Evolutionary conservation across 345 rosid species (phyloP).

Genomic region (Limnanthes douglasii): DNA sequence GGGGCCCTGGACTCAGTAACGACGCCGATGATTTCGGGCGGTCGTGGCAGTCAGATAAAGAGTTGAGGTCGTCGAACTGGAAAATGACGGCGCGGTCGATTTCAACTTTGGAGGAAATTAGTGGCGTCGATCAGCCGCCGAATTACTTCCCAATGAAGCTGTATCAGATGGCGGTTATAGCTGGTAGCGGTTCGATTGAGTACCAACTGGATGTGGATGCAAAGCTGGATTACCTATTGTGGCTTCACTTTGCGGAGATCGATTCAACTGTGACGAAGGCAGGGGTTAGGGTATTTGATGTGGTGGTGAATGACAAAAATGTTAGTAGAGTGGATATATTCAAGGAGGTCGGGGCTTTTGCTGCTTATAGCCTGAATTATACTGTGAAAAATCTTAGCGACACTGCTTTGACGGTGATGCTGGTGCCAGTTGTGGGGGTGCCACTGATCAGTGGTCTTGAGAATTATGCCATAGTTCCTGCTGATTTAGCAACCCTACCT

Average conservation of each 20-base stretch:
- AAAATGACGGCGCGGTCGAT: conserved; percentile 18
- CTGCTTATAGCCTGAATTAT: conserved; percentile 38
- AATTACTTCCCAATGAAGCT: conserved; percentile 91
- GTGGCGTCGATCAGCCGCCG: conserved; percentile 39
- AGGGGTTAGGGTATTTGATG: conserved; percentile 67
- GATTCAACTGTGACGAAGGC: conserved; percentile 47
- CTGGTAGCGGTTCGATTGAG: conserved; percentile 27
- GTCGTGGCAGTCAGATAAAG: conserved; percentile 75
- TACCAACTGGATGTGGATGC: conserved; percentile 74
- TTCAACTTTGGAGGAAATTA: conserved; percentile 29
- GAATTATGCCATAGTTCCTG: conserved; percentile 78
- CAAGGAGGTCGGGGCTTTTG: conserved; percentile 46
- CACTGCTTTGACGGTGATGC: conserved; percentile 33
- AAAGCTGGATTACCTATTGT: conserved; percentile 76
- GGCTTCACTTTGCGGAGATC: conserved; percentile 95
- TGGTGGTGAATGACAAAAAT: conserved; percentile 48
- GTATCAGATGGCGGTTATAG: conserved; percentile 55
- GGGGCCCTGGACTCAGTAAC: conserved; percentile 89
- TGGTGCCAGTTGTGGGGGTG: conserved; percentile 42
- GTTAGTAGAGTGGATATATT: conserved; percentile 59
- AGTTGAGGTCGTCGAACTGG: conserved; percentile 16
- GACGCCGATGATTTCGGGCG: conserved; percentile 76
- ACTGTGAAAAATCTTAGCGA: conserved; percentile 51
- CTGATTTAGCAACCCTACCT: conserved; percentile 60
- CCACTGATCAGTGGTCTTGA: conserved; percentile 76